Evolutionary conservation across 1,284 basidiomycete species (phyloP).

Genomic region (Coniferiporia sulphurascens): DNA sequence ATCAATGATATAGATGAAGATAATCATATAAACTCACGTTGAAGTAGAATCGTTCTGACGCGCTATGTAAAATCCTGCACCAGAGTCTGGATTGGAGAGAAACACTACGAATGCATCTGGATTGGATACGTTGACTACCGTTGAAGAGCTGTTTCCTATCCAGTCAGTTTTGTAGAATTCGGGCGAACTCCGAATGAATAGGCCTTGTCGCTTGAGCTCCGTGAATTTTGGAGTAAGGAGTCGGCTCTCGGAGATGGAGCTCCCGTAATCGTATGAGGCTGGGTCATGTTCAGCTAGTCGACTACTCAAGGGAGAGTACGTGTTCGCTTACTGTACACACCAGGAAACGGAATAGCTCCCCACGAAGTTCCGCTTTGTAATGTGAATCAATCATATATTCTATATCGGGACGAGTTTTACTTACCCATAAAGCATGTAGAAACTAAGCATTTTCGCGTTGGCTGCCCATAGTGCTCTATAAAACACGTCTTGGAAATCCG

Average conservation of each 20-base stretch:
- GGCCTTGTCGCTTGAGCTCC: constrained; percentile 68
- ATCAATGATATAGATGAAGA: not conserved
- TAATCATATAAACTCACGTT: constrained; percentile 38
- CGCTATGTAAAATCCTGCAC: constrained; percentile 62
- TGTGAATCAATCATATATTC: constrained; percentile 7
- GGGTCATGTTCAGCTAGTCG: constrained; percentile 21
- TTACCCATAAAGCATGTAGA: constrained; percentile 28
- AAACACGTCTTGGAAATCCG: constrained; percentile 28
- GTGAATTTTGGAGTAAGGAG: constrained; percentile 62
- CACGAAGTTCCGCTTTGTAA: constrained; percentile 28
- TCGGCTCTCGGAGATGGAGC: constrained; percentile 48
- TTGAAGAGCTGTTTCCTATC: constrained; percentile 56
- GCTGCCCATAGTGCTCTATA: constrained; percentile 27
- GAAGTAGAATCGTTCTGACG: constrained; percentile 65
- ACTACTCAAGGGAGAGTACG: not conserved
- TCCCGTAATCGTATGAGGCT: constrained; percentile 23
- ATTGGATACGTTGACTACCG: constrained; percentile 44
- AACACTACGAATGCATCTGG: constrained; percentile 53
- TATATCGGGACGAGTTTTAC: not conserved
- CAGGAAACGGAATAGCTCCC: constrained; percentile 30
- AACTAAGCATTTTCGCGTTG: constrained; percentile 28
- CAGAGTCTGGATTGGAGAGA: constrained; percentile 62
- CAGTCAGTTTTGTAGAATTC: constrained; percentile 74
- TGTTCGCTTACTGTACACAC: constrained; percentile 22
- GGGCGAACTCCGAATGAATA: constrained; percentile 71